These are phyloP conservation scores for Microdochium trichocladiopsis DNA, from an alignment of 2,329 filamentous ascomycete species.

Conservation along the genomic window DNA sequence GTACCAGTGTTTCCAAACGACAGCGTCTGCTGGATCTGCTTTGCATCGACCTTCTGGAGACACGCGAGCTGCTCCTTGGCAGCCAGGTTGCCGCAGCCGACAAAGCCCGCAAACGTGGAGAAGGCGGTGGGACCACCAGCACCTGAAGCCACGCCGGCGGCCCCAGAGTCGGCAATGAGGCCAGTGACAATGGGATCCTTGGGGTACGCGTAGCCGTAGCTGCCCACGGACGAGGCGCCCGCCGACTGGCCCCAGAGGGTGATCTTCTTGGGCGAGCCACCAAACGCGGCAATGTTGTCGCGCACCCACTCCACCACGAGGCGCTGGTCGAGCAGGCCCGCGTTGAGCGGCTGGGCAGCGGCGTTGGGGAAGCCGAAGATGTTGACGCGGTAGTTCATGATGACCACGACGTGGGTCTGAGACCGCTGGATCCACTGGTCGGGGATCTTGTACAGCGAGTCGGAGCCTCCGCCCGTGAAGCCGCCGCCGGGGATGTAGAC, in stretches of 20 bases:
- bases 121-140: constrained; percentile 11
- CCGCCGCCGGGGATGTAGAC: constrained; percentile 15
- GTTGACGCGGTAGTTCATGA: constrained; percentile 2
- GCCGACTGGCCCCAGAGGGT: constrained; percentile 7
- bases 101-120: constrained; percentile 10
- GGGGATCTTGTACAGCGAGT: constrained; percentile 2
- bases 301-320: constrained; percentile 2
- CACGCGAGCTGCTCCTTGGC: constrained; percentile 14
- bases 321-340: neutral
- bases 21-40: constrained; percentile 6
- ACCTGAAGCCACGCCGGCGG: constrained; percentile 15
- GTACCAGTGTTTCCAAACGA: constrained; percentile 3
- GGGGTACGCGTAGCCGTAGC: constrained; percentile 4
- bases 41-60: constrained; percentile 11
- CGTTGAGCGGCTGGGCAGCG: neutral
- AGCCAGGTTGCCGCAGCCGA: constrained; percentile 14
- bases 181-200: constrained; percentile 25
- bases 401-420: constrained; percentile 2
- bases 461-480: constrained; percentile 3
- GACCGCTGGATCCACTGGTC: constrained; percentile 2
- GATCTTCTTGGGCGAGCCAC: neutral
- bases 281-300: constrained; percentile 1
- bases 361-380: neutral
- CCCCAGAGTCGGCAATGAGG: constrained; percentile 23
- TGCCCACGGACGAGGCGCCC: constrained; percentile 1